Base-by-base conservation (phyloP, 192 early-diverging fungal genomes). In the Backusella circina region DNA sequence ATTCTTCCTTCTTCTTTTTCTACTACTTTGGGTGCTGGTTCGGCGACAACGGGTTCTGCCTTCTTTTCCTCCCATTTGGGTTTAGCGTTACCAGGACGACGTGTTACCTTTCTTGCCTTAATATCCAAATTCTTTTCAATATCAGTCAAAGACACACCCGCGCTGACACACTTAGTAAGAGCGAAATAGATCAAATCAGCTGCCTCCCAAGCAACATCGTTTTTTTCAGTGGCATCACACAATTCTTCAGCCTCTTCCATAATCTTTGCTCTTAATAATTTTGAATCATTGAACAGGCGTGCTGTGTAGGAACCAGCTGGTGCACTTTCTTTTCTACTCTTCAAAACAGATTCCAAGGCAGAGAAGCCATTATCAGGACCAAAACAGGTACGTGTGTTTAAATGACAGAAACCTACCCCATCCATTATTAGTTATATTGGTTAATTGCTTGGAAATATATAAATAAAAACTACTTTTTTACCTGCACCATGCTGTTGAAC, bases 181-280 rank as follows among this genome's bases (percentile, higher is more conserved):
- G 95, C 91, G 87, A 99, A 99, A 85, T 98, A 99, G 71, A 99
- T 88, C 70, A 98, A 78, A 80, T 99, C 98, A 16, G 98, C 97
- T 8, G 96, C 92, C 83, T 99, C 97, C 88, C 93, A 97, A 2
- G 96, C 95, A 81, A 98, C 91, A 7, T 98, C 94, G 15, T 91
- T 90, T 41, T 85, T 82, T 0, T 75, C 82, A 1, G 76, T 85
- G 47, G 98, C 96, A 26, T 94, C 90, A 67, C 94, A 95, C 33
- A 99, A 79, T 82, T 98, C 98, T 10, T 92, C 87, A 1, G 98
- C 98, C 83, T 98, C 97, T 80, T 99, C 98, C 84, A 95, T 88
- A 73, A 99, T 93, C 88, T 99, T 99, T 71, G 96, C 89, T 65
- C 88, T 83, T 33, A 99, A 87, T 36, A 99, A 81, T 32, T 82